Base-by-base conservation (phyloP, 2,329 filamentous ascomycete species). In the Colletotrichum cereale region DNA sequence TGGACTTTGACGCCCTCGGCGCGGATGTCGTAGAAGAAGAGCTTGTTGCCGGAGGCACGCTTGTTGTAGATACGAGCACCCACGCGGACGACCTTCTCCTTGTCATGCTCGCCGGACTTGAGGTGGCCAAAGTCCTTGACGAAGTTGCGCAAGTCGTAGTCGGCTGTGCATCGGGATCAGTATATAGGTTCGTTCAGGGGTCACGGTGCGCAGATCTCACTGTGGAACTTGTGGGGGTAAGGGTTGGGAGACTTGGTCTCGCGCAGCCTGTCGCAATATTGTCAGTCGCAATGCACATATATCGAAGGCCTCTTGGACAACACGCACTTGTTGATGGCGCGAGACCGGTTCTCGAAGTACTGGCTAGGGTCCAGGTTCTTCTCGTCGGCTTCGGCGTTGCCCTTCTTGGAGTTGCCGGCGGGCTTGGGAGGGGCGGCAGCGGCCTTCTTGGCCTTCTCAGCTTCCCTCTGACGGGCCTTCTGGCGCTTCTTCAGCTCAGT, bases 331-430 rank as follows among this genome's bases (percentile, higher is more conserved):
- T 93, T 92, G 85, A 97, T 91, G 75, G 88, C 89, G 76, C 93
- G 90, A 78, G 92, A 97, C 74, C 96, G 93, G 80, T 98, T 97
- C 85, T 99, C 96, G 81, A 97, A 98, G 87, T 98, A 99, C 81
- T 90, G 87, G 81, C 87, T 88, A 42, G 87, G 87, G 69, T 87
- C 87, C 67, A 88, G 82, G 74, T 88, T 86, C 82, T 86, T 86
- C 81, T 89, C 87, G 63, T 80, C 79, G 38, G 85, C 87, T 80
- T 97, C 92, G 79, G 94, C 93, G 73, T 92, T 90, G 71, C 87
- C 92, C 87, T 92, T 93, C 82, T 94, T 91, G 74, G 89, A 89
- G 74, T 57, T 57, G 55, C 87, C 84, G 76, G 88, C 87, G 55
- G 89, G 84, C 75, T 87, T 86, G 50, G 89, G 87, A 44, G 89